Conservation (phyloP, 1,284 basidiomycete species). For the Irpex rosettiformis region DNA sequence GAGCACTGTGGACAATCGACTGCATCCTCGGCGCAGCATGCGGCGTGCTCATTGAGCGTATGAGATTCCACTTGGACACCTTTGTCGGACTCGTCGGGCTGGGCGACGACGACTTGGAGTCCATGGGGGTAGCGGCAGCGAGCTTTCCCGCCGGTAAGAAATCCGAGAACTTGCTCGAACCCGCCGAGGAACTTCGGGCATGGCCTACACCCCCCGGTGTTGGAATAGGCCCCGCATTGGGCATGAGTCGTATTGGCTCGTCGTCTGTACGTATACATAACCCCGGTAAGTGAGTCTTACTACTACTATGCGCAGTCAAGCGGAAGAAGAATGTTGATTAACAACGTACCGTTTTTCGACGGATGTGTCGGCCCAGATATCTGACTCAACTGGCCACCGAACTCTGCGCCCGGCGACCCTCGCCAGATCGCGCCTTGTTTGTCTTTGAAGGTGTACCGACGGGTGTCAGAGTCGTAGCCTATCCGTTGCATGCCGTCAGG, state of each 20-base stretch:
- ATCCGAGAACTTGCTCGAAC: conserved; percentile 18
- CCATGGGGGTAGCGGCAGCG: conserved; percentile 9
- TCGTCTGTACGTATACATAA: conserved; percentile 5
- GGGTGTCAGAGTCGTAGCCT: conserved; percentile 51
- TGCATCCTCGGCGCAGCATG: neutral
- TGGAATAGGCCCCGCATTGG: neutral
- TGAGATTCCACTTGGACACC: neutral
- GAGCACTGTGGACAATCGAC: neutral
- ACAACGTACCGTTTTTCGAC: neutral
- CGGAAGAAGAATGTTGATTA: neutral
- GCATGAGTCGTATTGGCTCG: conserved; percentile 13
- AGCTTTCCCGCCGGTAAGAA: conserved; percentile 19
- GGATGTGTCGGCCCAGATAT: conserved; percentile 1
- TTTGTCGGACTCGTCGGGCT: neutral
- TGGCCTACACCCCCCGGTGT: neutral
- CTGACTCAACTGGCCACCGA: conserved; percentile 29
- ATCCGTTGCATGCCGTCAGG: conserved; percentile 49
- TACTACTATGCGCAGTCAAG: neutral
- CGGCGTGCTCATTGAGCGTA: neutral
- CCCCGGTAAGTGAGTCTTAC: no score
- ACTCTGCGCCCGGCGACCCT: conserved; percentile 37
- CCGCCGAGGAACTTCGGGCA: neutral
- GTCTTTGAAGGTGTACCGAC: conserved; percentile 48
- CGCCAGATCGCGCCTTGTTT: conserved; percentile 39
- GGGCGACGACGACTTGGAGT: neutral